A percentile compares a stretch with the other conserved stretches of the same genome.
Evolutionary conservation across 2,329 filamentous ascomycete species (phyloP).

Genomic region (Neurospora crassa): DNA sequence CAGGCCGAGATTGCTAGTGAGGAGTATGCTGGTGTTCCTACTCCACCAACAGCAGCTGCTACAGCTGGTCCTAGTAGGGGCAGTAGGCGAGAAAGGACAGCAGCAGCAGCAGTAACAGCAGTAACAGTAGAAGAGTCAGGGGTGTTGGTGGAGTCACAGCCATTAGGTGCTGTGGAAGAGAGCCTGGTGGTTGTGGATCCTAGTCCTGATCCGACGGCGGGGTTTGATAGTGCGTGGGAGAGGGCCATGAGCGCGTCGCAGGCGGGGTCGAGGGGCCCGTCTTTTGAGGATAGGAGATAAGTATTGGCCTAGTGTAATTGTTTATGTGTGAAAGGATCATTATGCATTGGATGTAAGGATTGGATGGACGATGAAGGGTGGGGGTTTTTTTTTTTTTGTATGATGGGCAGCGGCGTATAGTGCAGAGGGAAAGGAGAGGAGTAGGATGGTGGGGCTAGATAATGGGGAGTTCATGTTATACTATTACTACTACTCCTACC

Average conservation of each 20-base stretch:
- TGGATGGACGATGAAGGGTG: neutral
- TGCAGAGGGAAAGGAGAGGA: neutral
- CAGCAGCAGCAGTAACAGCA: neutral
- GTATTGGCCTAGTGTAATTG: neutral
- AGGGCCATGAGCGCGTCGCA: slow-evolving; percentile 35
- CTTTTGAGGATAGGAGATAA: neutral
- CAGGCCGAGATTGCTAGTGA: slow-evolving; percentile 49
- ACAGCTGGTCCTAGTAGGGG: neutral
- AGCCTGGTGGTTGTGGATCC: slow-evolving; percentile 44
- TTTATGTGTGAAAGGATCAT: neutral
- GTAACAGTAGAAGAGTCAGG: slow-evolving; percentile 5
- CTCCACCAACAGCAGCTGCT: neutral
- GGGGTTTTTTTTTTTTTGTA: neutral
- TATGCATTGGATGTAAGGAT: neutral
- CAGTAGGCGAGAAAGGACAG: slow-evolving; percentile 4
- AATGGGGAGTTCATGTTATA: neutral
- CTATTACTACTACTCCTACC: neutral
- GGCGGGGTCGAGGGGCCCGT: neutral
- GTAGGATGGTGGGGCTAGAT: neutral
- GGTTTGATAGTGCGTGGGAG: slow-evolving; percentile 62
- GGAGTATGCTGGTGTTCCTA: slow-evolving; percentile 29
- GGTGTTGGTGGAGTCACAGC: slow-evolving; percentile 1
- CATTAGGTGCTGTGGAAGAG: slow-evolving; percentile 28
- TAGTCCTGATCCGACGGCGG: slow-evolving; percentile 35
- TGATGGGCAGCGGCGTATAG: neutral